Base-by-base conservation (phyloP, 805 yeast genomes). In the Metschnikowia drakensbergensis region DNA sequence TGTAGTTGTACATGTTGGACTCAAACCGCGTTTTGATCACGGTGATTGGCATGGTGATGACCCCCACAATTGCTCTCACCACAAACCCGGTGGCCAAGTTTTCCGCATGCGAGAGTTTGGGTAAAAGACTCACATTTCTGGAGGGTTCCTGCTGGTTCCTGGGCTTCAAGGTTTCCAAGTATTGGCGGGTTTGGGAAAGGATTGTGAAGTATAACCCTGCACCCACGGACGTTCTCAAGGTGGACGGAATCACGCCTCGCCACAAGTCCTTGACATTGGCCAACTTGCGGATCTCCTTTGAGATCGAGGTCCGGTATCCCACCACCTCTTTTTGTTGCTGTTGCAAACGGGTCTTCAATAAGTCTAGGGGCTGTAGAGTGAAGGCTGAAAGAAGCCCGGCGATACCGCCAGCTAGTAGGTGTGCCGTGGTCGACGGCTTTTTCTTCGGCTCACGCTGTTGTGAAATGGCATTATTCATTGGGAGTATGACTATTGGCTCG, bases 221-320 rank as follows among this genome's bases (percentile, higher is more conserved):
- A 0, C 99, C 99, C 9, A 88, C 72, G 0, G 97, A 88, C 0
- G 97, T 92, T 51, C 99, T 75, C 26, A 92, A 58, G 0, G 95
- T 90, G 22, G 96, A 88, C 0, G 99, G 97, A 34, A 90, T 59
- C 0, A 96, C 92, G 0, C 99, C 99, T 47, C 96, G 76, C 99
- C 99, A 94, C 35, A 91, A 71, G 45, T 83, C 81, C 42, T 62
- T 64, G 26, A 74, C 48, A 22, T 70, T 64, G 39, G 69, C 61
- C 37, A 73, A 59, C 48, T 71, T 75, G 54, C 67, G 65, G 7
- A 85, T 55, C 41, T 77, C 76, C 46, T 64, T 68, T 10, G 74
- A 26, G 42, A 73, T 55, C 9, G 70, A 63, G 10, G 75, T 60
- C 32, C 63, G 56, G 42, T 58, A 53, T 3, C 54, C 52, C 2